phyloP scores from a whole-genome alignment of 495 filamentous ascomycete genomes.

The Penicillium bialowiezense region DNA sequence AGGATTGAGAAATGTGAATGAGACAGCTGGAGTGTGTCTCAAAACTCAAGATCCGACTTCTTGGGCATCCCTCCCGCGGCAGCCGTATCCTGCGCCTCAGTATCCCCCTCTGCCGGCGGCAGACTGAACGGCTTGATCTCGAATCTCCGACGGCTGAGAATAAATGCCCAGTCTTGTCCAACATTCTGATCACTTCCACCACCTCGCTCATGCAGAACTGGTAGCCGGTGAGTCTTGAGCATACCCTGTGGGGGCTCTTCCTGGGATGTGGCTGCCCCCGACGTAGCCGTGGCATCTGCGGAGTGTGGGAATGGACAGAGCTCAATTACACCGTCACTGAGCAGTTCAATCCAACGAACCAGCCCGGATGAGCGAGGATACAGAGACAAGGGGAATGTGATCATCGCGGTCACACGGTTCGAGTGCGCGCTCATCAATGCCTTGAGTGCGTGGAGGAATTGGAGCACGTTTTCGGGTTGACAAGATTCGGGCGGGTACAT shows the following conservation, averaged over 20 bases:
- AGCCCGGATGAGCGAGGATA: constrained; percentile 76
- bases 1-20: constrained; percentile 27
- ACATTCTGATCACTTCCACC: constrained; percentile 67
- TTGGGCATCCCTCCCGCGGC: constrained; percentile 50
- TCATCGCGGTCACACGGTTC: constrained; percentile 64
- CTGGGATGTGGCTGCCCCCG: constrained; percentile 47
- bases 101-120: constrained; percentile 82
- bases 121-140: constrained; percentile 86
- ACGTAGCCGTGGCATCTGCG: constrained; percentile 53
- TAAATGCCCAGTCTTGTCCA: constrained; percentile 87
- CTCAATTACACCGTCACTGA: constrained; percentile 85
- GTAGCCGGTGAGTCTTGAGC: constrained; percentile 75
- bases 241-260: constrained; percentile 85
- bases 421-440: constrained; percentile 68
- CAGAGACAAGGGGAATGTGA: constrained; percentile 77
- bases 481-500: constrained; percentile 68
- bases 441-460: constrained; percentile 78
- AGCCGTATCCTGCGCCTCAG: constrained; percentile 60
- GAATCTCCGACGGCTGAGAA: constrained; percentile 76
- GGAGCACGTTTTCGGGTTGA: constrained; percentile 69
- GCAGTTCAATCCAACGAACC: constrained; percentile 81
- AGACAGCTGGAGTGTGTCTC: neutral
- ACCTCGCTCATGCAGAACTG: constrained; percentile 83
- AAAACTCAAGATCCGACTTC: constrained; percentile 75
- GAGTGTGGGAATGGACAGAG: constrained; percentile 79